Conservation (phyloP, 164 flowering plant species). For the Vitis cinerea region DNA sequence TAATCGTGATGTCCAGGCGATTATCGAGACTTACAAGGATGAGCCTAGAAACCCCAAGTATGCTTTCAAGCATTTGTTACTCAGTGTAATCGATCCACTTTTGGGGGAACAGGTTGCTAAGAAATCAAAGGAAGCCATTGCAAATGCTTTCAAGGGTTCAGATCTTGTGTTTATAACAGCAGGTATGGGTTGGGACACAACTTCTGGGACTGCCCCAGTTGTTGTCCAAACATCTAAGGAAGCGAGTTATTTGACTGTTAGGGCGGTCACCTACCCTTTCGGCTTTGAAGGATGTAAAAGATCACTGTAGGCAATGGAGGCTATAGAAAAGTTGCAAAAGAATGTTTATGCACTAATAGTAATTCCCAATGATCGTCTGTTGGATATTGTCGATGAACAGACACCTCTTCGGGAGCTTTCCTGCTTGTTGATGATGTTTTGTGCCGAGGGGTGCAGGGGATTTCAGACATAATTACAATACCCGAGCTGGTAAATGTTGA, state of each 20-base stretch:
- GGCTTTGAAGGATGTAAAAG: constrained; percentile 99
- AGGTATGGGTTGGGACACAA: too few relatives aligned
- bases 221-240: too few relatives aligned
- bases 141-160: constrained; percentile 83
- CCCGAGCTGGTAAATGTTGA: constrained; percentile 99
- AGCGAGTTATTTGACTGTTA: constrained; percentile 67
- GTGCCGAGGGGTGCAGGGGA: constrained; percentile 99
- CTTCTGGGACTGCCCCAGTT: too few relatives aligned
- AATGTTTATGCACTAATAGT: constrained; percentile 96
- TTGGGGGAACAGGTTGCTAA: constrained; percentile 98
- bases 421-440: constrained; percentile 98
- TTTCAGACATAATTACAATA: constrained; percentile 94
- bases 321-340: constrained; percentile 89
- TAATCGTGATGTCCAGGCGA: too few relatives aligned
- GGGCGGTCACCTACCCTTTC: constrained; percentile 97
- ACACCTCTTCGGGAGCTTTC: constrained; percentile 97
- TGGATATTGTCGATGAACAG: constrained; percentile 91
- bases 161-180: constrained; percentile 56
- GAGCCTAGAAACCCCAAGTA: too few relatives aligned
- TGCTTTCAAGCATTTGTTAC: too few relatives aligned
- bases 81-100: constrained; percentile 39
- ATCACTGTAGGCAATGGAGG: constrained; percentile 94
- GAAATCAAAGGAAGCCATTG: constrained; percentile 90
- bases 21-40: too few relatives aligned
- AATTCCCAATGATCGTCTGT: constrained; percentile 92